Conservation (phyloP, 1,284 basidiomycete genomes). For the Mycocalia duriaeana region DNA sequence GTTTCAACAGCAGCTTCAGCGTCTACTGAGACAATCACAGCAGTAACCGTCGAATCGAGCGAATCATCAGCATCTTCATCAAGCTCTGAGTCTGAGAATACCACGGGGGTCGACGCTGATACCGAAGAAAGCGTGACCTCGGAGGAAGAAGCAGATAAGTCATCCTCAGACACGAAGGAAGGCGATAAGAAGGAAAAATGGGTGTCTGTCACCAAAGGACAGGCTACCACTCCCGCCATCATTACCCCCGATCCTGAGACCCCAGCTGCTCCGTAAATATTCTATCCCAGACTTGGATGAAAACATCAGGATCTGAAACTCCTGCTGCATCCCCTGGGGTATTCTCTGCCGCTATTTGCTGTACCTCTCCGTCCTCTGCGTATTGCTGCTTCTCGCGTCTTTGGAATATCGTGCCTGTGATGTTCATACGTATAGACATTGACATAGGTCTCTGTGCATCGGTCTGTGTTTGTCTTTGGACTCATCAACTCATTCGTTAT, state of each 20-base stretch:
- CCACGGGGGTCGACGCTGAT: conserved; percentile 62
- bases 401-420: conserved; percentile 13
- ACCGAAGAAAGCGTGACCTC: conserved; percentile 70
- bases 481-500: neutral
- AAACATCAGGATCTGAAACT: neutral
- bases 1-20: conserved; percentile 26
- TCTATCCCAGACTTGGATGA: conserved; percentile 2
- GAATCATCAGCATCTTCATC: conserved; percentile 34
- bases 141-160: conserved; percentile 55
- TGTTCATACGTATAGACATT: conserved; percentile 17
- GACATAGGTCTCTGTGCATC: conserved; percentile 11
- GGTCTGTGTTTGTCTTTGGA: neutral
- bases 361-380: conserved; percentile 1
- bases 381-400: conserved; percentile 15
- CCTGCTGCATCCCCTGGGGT: neutral
- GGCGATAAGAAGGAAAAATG: conserved; percentile 59
- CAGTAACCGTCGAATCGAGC: conserved; percentile 10
- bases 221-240: conserved; percentile 12
- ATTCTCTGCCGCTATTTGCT: neutral
- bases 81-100: conserved; percentile 52
- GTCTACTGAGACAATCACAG: conserved; percentile 23
- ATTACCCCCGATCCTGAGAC: conserved; percentile 4
- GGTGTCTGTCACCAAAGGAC: conserved; percentile 53
- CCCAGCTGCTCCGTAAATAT: conserved; percentile 10
- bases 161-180: conserved; percentile 23